phyloP scores from a whole-genome alignment of 805 yeast species.

The Candida saitoana region DNA sequence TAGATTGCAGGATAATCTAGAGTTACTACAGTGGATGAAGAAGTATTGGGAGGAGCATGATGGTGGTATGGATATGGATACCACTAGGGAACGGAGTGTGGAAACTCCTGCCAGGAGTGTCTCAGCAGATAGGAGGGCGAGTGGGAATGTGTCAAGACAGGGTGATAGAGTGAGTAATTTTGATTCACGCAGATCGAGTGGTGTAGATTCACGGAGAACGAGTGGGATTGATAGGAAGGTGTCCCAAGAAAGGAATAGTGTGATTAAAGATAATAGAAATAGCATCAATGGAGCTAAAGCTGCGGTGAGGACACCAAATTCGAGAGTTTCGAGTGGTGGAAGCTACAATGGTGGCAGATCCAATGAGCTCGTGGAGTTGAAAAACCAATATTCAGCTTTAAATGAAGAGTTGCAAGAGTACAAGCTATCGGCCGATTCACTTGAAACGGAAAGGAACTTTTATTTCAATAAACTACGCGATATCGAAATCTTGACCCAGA shows the following conservation, averaged over 20 bases:
- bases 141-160: neutral
- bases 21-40: slow-evolving; percentile 89
- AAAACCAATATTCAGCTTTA: slow-evolving; percentile 34
- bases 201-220: neutral
- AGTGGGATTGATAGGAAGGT: neutral
- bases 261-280: neutral
- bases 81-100: too few species aligned
- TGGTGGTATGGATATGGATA: neutral
- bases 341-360: neutral
- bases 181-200: neutral
- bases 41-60: slow-evolving; percentile 69
- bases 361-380: slow-evolving; percentile 46
- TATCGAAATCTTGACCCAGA: slow-evolving; percentile 75
- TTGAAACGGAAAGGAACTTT: slow-evolving; percentile 82
- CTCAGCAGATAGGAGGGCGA: neutral
- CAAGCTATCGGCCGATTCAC: slow-evolving; percentile 55
- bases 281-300: slow-evolving; percentile 1
- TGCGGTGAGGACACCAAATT: slow-evolving; percentile 9
- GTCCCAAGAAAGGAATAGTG: neutral
- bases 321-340: neutral
- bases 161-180: neutral
- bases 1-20: slow-evolving; percentile 89
- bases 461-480: slow-evolving; percentile 87
- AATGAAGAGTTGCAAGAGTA: slow-evolving; percentile 55
- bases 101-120: neutral